Conservation (phyloP, 1,284 basidiomycete species). For the Xerocomus subilludens region DNA sequence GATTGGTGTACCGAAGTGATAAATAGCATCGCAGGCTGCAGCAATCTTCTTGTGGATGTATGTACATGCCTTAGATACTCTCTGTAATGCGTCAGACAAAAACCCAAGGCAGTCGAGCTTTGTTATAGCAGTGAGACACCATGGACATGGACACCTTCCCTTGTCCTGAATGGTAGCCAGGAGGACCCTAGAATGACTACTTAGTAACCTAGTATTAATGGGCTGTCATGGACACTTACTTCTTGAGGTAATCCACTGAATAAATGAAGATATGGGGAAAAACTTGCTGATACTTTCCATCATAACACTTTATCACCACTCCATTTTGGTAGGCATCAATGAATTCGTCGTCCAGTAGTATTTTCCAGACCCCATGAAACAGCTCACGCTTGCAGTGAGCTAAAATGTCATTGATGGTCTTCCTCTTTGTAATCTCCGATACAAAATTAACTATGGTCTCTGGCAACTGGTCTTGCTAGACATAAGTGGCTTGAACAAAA, state of each 20-base stretch:
- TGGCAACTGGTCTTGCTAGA: slow-evolving; percentile 47
- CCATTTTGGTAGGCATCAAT: slow-evolving; percentile 51
- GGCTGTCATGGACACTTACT: slow-evolving; percentile 37
- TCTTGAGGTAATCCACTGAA: slow-evolving; percentile 55
- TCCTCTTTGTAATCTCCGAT: slow-evolving; percentile 42
- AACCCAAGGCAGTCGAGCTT: slow-evolving; percentile 33
- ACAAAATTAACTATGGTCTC: slow-evolving; percentile 46
- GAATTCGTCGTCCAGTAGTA: slow-evolving; percentile 50
- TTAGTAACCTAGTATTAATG: neutral
- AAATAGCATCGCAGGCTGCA: slow-evolving; percentile 44
- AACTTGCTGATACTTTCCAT: slow-evolving; percentile 43
- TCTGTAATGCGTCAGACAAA: slow-evolving; percentile 29
- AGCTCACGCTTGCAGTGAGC: slow-evolving; percentile 51
- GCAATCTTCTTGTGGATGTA: slow-evolving; percentile 30
- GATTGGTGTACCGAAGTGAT: slow-evolving; percentile 40
- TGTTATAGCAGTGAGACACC: slow-evolving; percentile 41
- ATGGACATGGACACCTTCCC: slow-evolving; percentile 45
- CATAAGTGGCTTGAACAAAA: slow-evolving; percentile 15
- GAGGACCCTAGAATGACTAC: slow-evolving; percentile 34
- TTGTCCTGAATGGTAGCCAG: slow-evolving; percentile 41
- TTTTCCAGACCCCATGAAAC: slow-evolving; percentile 51
- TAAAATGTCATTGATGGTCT: slow-evolving; percentile 38
- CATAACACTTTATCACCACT: slow-evolving; percentile 47
- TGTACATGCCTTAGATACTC: slow-evolving; percentile 15
- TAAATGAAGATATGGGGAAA: slow-evolving; percentile 53